Base-by-base conservation (phyloP, 352 stramenopile genomes). In the Globisporangium echinulatum region DNA sequence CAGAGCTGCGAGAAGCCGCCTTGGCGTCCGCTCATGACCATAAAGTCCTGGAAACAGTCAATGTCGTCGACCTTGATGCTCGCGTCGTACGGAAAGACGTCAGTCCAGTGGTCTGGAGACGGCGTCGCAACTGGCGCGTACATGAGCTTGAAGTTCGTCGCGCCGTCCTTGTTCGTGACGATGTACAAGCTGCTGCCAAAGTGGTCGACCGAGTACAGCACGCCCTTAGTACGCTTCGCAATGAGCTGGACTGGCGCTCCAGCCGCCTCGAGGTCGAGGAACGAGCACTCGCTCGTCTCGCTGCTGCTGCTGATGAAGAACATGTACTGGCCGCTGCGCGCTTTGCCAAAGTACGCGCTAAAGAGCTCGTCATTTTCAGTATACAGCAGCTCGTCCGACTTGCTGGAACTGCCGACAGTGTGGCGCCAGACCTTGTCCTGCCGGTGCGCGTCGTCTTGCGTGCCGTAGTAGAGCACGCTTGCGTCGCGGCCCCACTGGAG, bases 281-380 rank as follows among this genome's bases (percentile, higher is more conserved):
- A 88, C n/a, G 70, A 90, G 48, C 80, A 75, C 70, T 99, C 96
- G 47, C 76, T 92, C 13, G 95, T 97, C 71, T 98, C 94, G 51
- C 87, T 97, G 70, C 85, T 97, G 46, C 66, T 85, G 15, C 79
- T 85, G 59, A 85, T 63, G 49, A 98, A 73, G 56, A 99, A 83
- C 49, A 99, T 75, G 78, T 93, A 99, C 63, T 93, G 92, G 37
- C 82, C 83, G 61, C 94, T 97, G 56, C 90, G 82, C 36, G 88
- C 88, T 74, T 98, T 99, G 51, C 71, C 68, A 60, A 98, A 93
- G 62, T 84, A 87, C 15, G 96, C 71, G 68, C 83, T 97, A 70
- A 92, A 99, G 15, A 97, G 72, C 64, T 97, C 87, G 78, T 99
- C 95, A 15, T 83, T 66, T 72, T 99, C 96, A 54, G 92, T 93